These are phyloP conservation scores for Acorus gramineus DNA, from an alignment of 106 monocot species.

Conservation along the genomic window DNA sequence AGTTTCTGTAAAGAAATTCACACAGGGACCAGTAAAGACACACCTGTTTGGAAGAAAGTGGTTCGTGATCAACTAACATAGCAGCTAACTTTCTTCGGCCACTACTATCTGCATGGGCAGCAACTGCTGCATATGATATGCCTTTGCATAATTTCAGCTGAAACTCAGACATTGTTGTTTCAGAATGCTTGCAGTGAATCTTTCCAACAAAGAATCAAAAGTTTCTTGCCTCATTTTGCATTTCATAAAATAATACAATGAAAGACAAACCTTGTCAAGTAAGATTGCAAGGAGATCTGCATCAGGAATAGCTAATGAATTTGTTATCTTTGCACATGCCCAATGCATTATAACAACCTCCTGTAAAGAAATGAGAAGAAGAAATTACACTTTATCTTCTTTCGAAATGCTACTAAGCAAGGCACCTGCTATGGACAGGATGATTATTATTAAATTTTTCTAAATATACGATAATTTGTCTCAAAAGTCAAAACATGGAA, in stretches of 20 bases:
- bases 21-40: background rate
- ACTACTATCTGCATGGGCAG: constrained; percentile 84
- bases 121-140: constrained; percentile 88
- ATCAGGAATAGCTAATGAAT: constrained; percentile 58
- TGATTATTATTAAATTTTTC: too few species aligned
- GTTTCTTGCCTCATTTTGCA: background rate
- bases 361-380: constrained; percentile 19
- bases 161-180: constrained; percentile 12
- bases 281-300: constrained; percentile 62
- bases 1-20: constrained; percentile 1
- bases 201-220: background rate
- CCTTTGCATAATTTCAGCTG: constrained; percentile 90
- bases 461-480: too few species aligned
- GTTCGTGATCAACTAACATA: constrained; percentile 87
- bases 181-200: background rate
- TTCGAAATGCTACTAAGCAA: too few species aligned
- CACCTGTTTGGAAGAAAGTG: constrained; percentile 78
- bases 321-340: constrained; percentile 88
- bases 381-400: background rate
- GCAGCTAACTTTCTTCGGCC: constrained; percentile 83
- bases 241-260: background rate
- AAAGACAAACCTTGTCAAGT: constrained; percentile 70
- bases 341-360: constrained; percentile 98
- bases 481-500: too few species aligned
- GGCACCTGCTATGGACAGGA: too few species aligned